phyloP scores from a whole-genome alignment of 768 basidiomycete genomes.

The Podaxis mareebaensis region DNA sequence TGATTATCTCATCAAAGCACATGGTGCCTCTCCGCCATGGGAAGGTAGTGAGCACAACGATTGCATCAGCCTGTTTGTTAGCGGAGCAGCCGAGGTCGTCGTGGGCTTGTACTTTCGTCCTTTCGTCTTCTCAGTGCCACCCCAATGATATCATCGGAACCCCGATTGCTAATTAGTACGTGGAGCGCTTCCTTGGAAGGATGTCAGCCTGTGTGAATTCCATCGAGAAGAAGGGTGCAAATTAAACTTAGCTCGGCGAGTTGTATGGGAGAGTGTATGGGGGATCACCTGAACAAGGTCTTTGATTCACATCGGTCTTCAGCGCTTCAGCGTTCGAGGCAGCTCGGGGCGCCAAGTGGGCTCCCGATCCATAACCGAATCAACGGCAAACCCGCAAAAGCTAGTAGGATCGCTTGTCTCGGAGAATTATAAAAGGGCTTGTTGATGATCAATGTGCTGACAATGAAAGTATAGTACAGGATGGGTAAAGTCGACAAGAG shows the following conservation, averaged over 20 bases:
- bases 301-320: neutral
- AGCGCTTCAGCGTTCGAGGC: neutral
- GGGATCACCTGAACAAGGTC: neutral
- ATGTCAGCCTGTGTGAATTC: neutral
- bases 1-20: neutral
- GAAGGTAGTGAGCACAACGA: neutral
- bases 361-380: neutral
- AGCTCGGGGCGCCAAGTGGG: neutral
- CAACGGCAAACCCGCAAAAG: neutral
- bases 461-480: slow-evolving; percentile 8
- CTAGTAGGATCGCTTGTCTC: neutral
- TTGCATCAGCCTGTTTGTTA: neutral
- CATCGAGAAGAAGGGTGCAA: slow-evolving; percentile 5
- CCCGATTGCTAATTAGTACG: no score
- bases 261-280: neutral
- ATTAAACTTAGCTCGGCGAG: slow-evolving; percentile 4
- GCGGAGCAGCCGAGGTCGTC: neutral
- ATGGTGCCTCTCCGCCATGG: neutral
- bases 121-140: neutral
- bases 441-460: neutral
- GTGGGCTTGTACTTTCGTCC: neutral
- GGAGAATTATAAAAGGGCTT: neutral
- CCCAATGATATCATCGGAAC: slow-evolving; percentile 3
- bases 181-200: neutral
- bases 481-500: neutral